phyloP scores from a whole-genome alignment of 352 stramenopile species.

The Phytophthora syringae region DNA sequence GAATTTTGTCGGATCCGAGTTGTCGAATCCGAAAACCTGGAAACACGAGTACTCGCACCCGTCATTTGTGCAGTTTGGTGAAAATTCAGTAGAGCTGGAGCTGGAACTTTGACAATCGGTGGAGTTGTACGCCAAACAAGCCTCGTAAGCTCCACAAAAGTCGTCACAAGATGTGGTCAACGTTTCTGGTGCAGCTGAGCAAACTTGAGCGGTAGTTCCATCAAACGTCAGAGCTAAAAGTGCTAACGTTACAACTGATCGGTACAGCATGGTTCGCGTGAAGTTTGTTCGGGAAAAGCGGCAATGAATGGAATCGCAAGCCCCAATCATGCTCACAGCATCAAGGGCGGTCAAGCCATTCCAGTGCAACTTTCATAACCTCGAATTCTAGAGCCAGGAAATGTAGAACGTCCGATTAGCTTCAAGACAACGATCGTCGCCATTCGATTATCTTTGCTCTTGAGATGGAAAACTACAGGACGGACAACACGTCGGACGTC shows the following conservation, averaged over 20 bases:
- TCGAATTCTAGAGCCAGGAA: constrained; percentile 12
- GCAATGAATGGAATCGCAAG: background rate
- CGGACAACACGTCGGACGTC: no score
- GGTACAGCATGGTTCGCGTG: background rate
- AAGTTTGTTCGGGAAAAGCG: background rate
- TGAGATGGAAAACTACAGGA: no score
- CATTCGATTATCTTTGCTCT: background rate
- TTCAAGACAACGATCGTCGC: constrained; percentile 5
- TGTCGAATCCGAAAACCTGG: constrained; percentile 18
- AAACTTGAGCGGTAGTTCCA: constrained; percentile 7
- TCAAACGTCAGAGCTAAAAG: background rate
- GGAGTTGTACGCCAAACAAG: constrained; percentile 17
- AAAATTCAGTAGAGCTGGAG: constrained; percentile 1
- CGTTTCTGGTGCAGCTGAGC: constrained; percentile 1
- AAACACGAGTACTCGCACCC: constrained; percentile 23
- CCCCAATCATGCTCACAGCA: constrained; percentile 1
- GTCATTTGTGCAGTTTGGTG: constrained; percentile 10
- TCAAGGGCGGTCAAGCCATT: constrained; percentile 8
- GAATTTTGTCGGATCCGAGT: constrained; percentile 26
- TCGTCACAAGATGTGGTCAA: constrained; percentile 20
- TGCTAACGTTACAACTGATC: background rate
- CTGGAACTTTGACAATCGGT: constrained; percentile 5
- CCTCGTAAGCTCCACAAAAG: constrained; percentile 14
- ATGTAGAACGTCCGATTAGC: background rate
- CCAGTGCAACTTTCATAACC: constrained; percentile 5